Evolutionary conservation across 78 protist species (phyloP).

Genomic region (Mastigamoeba balamuthi): DNA sequence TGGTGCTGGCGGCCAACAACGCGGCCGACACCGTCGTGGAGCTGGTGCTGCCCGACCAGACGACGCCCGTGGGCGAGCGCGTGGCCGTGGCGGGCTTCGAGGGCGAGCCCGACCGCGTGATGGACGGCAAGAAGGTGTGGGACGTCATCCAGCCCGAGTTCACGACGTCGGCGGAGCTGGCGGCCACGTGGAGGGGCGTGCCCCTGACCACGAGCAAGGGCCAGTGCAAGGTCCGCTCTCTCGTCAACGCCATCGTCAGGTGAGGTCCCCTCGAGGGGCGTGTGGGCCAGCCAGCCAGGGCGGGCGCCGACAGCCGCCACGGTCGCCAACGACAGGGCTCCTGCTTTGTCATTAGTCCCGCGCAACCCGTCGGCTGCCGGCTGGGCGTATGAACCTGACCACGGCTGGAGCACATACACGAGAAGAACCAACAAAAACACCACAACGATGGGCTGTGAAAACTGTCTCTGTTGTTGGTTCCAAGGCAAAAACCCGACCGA

Average conservation of each 20-base stretch:
- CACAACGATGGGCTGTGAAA: too few species aligned
- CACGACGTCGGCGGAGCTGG: not conserved
- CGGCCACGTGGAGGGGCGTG: not conserved
- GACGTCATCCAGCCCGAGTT: not conserved
- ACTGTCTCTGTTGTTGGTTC: too few species aligned
- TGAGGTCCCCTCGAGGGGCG: too few species aligned
- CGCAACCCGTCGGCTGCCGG: too few species aligned
- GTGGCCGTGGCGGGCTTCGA: slow-evolving; percentile 7
- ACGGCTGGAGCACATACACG: too few species aligned
- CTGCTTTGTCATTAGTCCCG: too few species aligned
- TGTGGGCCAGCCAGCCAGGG: too few species aligned
- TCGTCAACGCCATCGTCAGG: not conserved
- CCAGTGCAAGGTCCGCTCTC: not conserved
- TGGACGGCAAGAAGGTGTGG: not conserved
- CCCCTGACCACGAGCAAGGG: not conserved
- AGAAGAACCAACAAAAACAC: too few species aligned
- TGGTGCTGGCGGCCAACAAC: slow-evolving; percentile 37
- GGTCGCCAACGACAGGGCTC: too few species aligned
- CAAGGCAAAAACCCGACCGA: too few species aligned
- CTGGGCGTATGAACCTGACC: too few species aligned
- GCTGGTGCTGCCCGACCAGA: slow-evolving; percentile 1
- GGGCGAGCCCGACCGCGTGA: not conserved
- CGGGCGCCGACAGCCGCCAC: too few species aligned
- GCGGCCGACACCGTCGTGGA: slow-evolving; percentile 11
- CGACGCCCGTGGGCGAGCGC: slow-evolving; percentile 8